Conservation (phyloP, 495 filamentous ascomycete species). For the Ascodesmis nigricans region DNA sequence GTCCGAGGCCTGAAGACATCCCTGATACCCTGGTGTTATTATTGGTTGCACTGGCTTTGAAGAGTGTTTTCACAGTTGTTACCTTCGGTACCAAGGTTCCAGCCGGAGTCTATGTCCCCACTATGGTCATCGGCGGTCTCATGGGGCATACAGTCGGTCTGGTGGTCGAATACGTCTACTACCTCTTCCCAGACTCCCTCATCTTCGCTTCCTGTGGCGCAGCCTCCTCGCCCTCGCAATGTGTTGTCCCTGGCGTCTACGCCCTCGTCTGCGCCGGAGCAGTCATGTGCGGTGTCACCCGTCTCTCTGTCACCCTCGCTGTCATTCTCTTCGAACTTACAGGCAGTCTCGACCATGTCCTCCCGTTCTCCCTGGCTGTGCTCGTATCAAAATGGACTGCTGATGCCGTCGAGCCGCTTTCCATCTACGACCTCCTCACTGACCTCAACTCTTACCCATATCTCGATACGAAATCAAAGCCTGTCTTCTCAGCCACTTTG, state of each 20-base stretch:
- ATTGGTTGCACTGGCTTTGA: slow-evolving; percentile 63
- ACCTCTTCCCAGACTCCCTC: slow-evolving; percentile 41
- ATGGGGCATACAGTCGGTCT: slow-evolving; percentile 81
- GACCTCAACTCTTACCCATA: slow-evolving; percentile 96
- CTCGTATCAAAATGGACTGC: slow-evolving; percentile 95
- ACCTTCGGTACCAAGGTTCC: slow-evolving; percentile 48
- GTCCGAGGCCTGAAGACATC: slow-evolving; percentile 52
- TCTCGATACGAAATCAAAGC: slow-evolving; percentile 80
- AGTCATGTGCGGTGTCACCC: slow-evolving; percentile 94
- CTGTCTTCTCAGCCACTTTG: slow-evolving; percentile 63
- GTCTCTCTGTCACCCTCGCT: slow-evolving; percentile 78
- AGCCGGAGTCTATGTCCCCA: slow-evolving; percentile 49
- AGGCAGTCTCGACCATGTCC: slow-evolving; percentile 78
- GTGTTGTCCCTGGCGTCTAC: slow-evolving; percentile 88
- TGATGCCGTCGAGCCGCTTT: slow-evolving; percentile 80
- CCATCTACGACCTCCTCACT: slow-evolving; percentile 87
- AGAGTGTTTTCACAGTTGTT: slow-evolving; percentile 50
- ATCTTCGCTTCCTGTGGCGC: slow-evolving; percentile 55
- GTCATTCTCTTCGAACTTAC: slow-evolving; percentile 94
- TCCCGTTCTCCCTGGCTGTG: slow-evolving; percentile 82
- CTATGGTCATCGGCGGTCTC: slow-evolving; percentile 92
- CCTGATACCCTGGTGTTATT: slow-evolving; percentile 46
- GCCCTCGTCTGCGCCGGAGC: slow-evolving; percentile 77
- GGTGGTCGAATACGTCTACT: slow-evolving; percentile 56
- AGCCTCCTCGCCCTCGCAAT: slow-evolving; percentile 47